phyloP scores from a whole-genome alignment of 164 flowering plant species.

The Aristolochia californica region DNA sequence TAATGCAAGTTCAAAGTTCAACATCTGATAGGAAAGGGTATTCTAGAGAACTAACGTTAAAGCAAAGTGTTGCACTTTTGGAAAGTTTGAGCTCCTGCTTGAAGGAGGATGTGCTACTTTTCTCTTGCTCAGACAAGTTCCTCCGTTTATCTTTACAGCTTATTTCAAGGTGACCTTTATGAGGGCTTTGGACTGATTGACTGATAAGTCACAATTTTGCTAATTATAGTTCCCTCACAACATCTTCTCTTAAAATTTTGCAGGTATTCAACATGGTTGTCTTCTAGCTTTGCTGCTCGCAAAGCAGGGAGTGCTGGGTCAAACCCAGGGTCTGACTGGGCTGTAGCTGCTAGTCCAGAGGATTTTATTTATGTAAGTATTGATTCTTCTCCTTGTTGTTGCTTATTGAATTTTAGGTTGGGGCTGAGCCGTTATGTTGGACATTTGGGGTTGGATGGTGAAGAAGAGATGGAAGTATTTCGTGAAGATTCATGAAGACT shows the following conservation, averaged over 20 bases:
- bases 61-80: slow-evolving; percentile 68
- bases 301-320: slow-evolving; percentile 34
- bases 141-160: slow-evolving; percentile 88
- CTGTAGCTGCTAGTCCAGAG: slow-evolving; percentile 61
- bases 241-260: neutral
- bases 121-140: slow-evolving; percentile 85
- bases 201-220: neutral
- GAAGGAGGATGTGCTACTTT: slow-evolving; percentile 78
- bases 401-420: neutral
- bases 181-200: neutral
- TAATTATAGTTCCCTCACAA: neutral
- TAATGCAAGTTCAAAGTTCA: slow-evolving; percentile 37
- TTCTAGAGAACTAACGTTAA: slow-evolving; percentile 34
- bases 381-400: neutral
- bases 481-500: too few relatives aligned
- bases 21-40: slow-evolving; percentile 19
- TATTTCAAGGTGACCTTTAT: slow-evolving; percentile 57
- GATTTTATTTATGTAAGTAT: slow-evolving; percentile 74
- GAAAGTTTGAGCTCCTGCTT: slow-evolving; percentile 86
- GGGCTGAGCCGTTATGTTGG: too few relatives aligned
- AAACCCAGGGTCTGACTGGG: slow-evolving; percentile 69
- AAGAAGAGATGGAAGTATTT: too few relatives aligned
- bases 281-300: slow-evolving; percentile 65
- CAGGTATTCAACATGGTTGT: slow-evolving; percentile 82
- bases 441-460: too few relatives aligned